Conservation (phyloP, 1,139 yeast genomes). For the Saccharomyces hybrid region DNA sequence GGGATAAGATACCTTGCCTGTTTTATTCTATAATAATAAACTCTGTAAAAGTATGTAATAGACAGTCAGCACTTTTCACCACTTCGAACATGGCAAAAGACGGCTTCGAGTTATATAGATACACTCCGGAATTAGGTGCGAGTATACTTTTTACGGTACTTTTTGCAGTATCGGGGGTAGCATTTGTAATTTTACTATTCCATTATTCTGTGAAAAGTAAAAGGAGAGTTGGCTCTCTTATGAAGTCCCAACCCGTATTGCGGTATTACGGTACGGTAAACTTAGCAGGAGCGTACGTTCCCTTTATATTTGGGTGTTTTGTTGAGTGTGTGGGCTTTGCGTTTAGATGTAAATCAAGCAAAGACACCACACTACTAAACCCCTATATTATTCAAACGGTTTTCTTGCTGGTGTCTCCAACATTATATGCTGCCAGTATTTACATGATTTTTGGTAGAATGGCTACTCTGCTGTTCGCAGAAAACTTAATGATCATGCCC, state of each 20-base stretch:
- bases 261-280: background rate
- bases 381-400: slow-evolving; percentile 36
- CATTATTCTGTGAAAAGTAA: background rate
- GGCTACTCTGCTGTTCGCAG: slow-evolving; percentile 29
- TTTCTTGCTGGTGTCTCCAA: slow-evolving; percentile 39
- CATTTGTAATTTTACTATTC: background rate
- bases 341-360: slow-evolving; percentile 29
- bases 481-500: slow-evolving; percentile 31
- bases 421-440: slow-evolving; percentile 40
- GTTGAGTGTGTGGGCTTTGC: slow-evolving; percentile 36
- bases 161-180: background rate
- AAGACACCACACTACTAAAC: slow-evolving; percentile 16
- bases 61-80: background rate
- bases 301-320: slow-evolving; percentile 29
- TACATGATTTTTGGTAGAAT: slow-evolving; percentile 41
- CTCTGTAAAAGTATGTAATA: background rate
- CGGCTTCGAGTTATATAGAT: background rate
- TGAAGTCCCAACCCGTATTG: background rate
- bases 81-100: background rate
- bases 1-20: background rate
- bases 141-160: background rate
- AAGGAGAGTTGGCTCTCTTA: background rate
- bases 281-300: slow-evolving; percentile 16
- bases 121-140: background rate
- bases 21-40: background rate